Conservation (phyloP, 2,329 filamentous ascomycete genomes). For the Myrmaecium sp. region DNA sequence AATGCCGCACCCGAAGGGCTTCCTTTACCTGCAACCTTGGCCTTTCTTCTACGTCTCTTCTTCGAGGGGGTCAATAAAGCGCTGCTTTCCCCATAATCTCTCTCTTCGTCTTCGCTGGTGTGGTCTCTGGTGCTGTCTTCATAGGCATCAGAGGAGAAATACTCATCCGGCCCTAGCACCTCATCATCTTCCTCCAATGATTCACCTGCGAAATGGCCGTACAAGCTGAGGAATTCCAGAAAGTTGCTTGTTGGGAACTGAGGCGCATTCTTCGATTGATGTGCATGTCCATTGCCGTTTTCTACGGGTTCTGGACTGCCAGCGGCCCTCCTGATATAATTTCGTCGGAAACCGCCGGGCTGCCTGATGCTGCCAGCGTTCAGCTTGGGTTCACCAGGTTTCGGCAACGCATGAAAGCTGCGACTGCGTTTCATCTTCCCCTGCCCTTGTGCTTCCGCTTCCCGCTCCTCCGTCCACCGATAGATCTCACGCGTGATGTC, state of each 20-base stretch:
- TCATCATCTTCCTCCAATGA: slow-evolving; percentile 95
- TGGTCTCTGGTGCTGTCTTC: slow-evolving; percentile 32
- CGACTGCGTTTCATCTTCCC: slow-evolving; percentile 59
- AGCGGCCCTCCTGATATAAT: slow-evolving; percentile 67
- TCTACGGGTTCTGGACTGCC: slow-evolving; percentile 36
- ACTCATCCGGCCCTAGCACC: slow-evolving; percentile 69
- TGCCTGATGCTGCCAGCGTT: slow-evolving; percentile 85
- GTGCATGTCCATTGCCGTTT: slow-evolving; percentile 17
- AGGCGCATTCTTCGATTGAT: slow-evolving; percentile 20
- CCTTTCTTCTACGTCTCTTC: slow-evolving; percentile 57
- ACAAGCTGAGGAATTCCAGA: slow-evolving; percentile 85
- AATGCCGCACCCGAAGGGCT: slow-evolving; percentile 64
- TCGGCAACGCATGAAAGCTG: slow-evolving; percentile 69
- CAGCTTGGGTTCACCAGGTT: slow-evolving; percentile 62
- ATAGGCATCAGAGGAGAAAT: slow-evolving; percentile 67
- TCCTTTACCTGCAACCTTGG: slow-evolving; percentile 62
- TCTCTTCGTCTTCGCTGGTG: slow-evolving; percentile 44
- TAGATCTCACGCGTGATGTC: slow-evolving; percentile 93
- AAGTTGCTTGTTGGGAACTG: slow-evolving; percentile 80
- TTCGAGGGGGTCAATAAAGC: slow-evolving; percentile 55
- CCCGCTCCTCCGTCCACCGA: slow-evolving; percentile 83
- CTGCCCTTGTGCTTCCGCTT: slow-evolving; percentile 44
- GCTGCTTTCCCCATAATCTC: slow-evolving; percentile 76
- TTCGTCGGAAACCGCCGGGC: slow-evolving; percentile 81
- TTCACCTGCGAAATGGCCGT: slow-evolving; percentile 95